Evolutionary conservation across 208 protist genomes (phyloP), one percentile per base, ranked within the genome.

Genomic region (Leishmania mexicana): DNA sequence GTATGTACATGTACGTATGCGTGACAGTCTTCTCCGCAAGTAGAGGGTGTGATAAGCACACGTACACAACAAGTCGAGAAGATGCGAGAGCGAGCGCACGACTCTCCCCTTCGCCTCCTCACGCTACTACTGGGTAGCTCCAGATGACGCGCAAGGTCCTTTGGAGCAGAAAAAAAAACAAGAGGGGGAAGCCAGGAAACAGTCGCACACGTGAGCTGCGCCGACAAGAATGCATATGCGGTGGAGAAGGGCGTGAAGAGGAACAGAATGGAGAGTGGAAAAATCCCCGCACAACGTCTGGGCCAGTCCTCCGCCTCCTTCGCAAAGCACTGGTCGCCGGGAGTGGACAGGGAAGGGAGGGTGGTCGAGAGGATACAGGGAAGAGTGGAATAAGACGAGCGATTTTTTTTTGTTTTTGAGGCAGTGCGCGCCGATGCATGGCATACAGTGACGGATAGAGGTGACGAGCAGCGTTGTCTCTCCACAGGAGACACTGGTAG

Each of bases 171-270:
- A 62, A 2, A 62, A 2, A 4, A 62, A 31, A 4, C 31, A 31
- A 10, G 28, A 28, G 28, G 60, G 83, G 53, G 10, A 62, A 31
- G 8, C 5, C 7, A 62, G 57, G 8, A 62, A 62, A 31, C 24
- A 8, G 57, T 24, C 28, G 28, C 24, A 62, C 57, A 62, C 10
- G 57, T 31, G 28, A 24, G 57, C 28, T 62, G 19, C 57, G 8
- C 57, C 19, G 7, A 7, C 24, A 80, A 62, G 28, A 80, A 79
- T 62, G 82, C 38, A 75, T n/a, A 19, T 28, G 53, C n/a, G 24
- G 38, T 42, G 38, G 11, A 83, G 5, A 60, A 45, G 65, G 28
- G 21, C 31, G 76, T 38, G 35, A 31, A 58, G 19, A 83, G 53
- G 38, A 1, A 81, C n/a, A 79, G 42, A n/a, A 3, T 58, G 45